phyloP scores from a whole-genome alignment of 1,284 basidiomycete species.

The Puccinia hordei region DNA sequence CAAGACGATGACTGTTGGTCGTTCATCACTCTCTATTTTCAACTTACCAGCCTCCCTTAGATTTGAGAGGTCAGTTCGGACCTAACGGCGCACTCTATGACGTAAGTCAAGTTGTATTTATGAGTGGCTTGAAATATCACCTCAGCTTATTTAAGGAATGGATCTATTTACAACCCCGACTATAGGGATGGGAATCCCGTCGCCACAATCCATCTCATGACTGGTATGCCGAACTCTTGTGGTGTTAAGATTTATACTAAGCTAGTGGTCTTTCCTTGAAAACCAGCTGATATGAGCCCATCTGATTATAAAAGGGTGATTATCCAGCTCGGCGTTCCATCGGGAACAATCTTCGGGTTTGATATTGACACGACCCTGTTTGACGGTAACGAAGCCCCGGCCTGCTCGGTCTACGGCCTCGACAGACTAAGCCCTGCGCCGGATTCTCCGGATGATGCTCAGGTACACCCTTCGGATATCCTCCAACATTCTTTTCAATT shows the following conservation, averaged over 20 bases:
- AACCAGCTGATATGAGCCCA: not conserved
- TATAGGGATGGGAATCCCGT: slow-evolving; percentile 81
- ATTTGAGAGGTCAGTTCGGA: slow-evolving; percentile 89
- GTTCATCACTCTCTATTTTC: not conserved
- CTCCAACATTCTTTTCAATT: not conserved
- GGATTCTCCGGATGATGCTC: slow-evolving; percentile 24
- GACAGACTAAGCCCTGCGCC: not conserved
- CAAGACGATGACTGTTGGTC: not conserved
- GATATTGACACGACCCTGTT: slow-evolving; percentile 97
- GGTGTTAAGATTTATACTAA: not conserved
- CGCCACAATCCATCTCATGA: slow-evolving; percentile 86
- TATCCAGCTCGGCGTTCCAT: slow-evolving; percentile 76
- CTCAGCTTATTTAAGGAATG: not conserved
- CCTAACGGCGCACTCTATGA: slow-evolving; percentile 91
- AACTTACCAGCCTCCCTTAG: slow-evolving; percentile 71
- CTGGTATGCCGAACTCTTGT: slow-evolving; percentile 67
- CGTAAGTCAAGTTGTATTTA: slow-evolving; percentile 26
- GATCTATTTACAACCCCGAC: too few species aligned
- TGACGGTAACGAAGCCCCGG: slow-evolving; percentile 78
- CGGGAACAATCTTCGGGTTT: slow-evolving; percentile 75
- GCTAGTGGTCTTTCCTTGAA: not conserved
- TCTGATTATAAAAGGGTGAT: slow-evolving; percentile 69
- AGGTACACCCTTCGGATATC: not conserved
- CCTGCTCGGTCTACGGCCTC: slow-evolving; percentile 51
- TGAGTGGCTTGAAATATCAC: too few species aligned